These are phyloP conservation scores for Alternaria sp. DNA, from an alignment of 2,329 filamentous ascomycete species.

Conservation along the genomic window DNA sequence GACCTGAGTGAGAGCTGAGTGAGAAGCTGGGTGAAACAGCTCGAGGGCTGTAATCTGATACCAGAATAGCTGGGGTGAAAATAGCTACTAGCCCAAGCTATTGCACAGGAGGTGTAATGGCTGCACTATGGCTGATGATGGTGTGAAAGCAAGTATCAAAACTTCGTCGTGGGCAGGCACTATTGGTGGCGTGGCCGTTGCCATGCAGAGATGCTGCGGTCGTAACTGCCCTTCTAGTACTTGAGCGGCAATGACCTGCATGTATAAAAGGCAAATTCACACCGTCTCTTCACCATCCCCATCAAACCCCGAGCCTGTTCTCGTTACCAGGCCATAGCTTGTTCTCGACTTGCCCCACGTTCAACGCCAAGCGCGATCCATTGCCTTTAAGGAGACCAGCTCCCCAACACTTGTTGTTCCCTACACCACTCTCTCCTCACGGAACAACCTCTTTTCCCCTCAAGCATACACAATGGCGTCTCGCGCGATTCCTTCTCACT, in stretches of 20 bases:
- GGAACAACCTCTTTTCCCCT: conserved; percentile 1
- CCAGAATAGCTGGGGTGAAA: neutral
- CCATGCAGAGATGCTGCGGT: conserved; percentile 21
- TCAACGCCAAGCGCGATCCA: conserved; percentile 17
- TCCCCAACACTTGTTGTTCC: conserved; percentile 22
- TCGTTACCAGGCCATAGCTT: conserved; percentile 23
- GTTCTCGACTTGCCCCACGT: conserved; percentile 35
- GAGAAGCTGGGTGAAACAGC: neutral
- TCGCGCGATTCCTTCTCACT: conserved; percentile 78
- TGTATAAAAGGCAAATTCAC: conserved; percentile 22
- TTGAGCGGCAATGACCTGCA: conserved; percentile 16
- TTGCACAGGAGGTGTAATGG: neutral
- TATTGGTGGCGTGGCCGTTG: conserved; percentile 19
- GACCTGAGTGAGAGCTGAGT: neutral
- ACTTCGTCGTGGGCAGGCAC: conserved; percentile 6
- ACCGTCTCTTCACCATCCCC: conserved; percentile 17
- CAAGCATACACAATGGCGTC: conserved; percentile 66
- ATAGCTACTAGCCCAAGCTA: neutral
- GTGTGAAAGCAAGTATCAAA: neutral
- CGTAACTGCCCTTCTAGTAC: conserved; percentile 17
- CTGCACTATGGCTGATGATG: neutral
- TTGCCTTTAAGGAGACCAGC: conserved; percentile 32
- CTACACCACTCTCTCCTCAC: conserved; percentile 9
- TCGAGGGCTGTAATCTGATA: neutral
- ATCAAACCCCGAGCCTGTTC: conserved; percentile 10